phyloP scores from a whole-genome alignment of 441 rosid species.

The Populus tomentosa region DNA sequence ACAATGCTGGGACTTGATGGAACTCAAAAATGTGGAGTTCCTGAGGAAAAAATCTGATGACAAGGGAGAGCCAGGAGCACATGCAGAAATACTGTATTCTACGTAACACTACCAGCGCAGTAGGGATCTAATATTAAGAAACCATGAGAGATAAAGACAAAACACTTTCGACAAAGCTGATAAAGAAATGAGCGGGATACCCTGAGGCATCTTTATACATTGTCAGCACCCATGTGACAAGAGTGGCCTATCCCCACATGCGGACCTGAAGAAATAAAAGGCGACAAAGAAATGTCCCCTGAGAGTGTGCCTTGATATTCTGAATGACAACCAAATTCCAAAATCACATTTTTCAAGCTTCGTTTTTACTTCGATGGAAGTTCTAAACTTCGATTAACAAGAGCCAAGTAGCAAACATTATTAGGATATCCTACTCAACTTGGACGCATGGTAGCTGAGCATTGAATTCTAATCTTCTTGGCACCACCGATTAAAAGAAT shows the following conservation, averaged over 20 bases:
- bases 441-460: neutral
- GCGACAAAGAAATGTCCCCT: slow-evolving; percentile 20
- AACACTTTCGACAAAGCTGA: slow-evolving; percentile 9
- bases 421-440: neutral
- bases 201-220: slow-evolving; percentile 12
- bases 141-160: neutral
- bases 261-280: slow-evolving; percentile 24
- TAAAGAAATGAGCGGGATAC: slow-evolving; percentile 19
- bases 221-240: slow-evolving; percentile 56
- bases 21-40: neutral
- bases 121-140: slow-evolving; percentile 5
- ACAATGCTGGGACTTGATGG: no score
- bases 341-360: neutral
- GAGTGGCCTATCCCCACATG: slow-evolving; percentile 23
- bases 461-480: neutral
- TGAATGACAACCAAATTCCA: slow-evolving; percentile 2
- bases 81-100: slow-evolving; percentile 10
- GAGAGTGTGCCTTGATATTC: slow-evolving; percentile 11
- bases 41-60: neutral
- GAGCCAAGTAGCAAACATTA: neutral
- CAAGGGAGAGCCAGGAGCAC: neutral
- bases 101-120: slow-evolving; percentile 1
- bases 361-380: neutral
- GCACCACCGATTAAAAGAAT: neutral
- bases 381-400: neutral